phyloP scores from a whole-genome alignment of 2,329 filamentous ascomycete species.

The Didymella pinodella region DNA sequence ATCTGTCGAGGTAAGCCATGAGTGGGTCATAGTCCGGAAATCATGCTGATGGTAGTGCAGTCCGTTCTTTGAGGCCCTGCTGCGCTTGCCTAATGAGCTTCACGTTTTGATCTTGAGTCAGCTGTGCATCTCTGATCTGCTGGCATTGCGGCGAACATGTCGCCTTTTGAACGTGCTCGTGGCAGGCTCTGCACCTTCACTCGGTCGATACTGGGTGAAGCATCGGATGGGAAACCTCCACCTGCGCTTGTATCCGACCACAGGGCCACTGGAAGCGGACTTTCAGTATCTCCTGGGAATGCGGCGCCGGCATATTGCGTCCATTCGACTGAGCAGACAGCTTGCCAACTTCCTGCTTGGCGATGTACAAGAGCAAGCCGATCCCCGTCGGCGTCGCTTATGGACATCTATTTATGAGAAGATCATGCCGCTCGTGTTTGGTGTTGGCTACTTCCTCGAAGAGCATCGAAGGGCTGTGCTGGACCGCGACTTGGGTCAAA shows the following conservation, averaged over 20 bases:
- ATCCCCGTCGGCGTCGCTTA: slow-evolving; percentile 41
- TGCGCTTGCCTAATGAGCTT: slow-evolving; percentile 47
- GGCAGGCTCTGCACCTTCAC: slow-evolving; percentile 40
- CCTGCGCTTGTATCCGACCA: slow-evolving; percentile 46
- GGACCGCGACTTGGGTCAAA: slow-evolving; percentile 46
- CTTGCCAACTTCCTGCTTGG: slow-evolving; percentile 45
- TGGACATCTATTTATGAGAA: slow-evolving; percentile 49
- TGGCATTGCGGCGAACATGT: slow-evolving; percentile 43
- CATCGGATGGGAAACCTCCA: slow-evolving; percentile 46
- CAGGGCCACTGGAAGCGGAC: slow-evolving; percentile 39
- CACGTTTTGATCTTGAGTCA: slow-evolving; percentile 47
- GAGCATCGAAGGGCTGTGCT: slow-evolving; percentile 44
- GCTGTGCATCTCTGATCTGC: slow-evolving; percentile 45
- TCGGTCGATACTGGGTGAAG: slow-evolving; percentile 49
- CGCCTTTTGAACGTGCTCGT: slow-evolving; percentile 45
- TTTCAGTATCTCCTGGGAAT: slow-evolving; percentile 47
- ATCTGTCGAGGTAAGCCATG: slow-evolving; percentile 36
- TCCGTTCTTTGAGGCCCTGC: slow-evolving; percentile 42
- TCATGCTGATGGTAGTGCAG: slow-evolving; percentile 23
- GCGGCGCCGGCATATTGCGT: slow-evolving; percentile 47
- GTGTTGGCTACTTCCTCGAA: slow-evolving; percentile 49
- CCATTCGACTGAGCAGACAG: slow-evolving; percentile 45
- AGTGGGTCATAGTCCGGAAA: not conserved
- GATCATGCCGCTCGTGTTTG: slow-evolving; percentile 50
- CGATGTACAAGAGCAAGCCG: slow-evolving; percentile 39